Percentiles rank a stretch among this genome's conserved stretches.
Conservation (phyloP, 805 yeast species). For the Wickerhamiella sergipiensis region DNA sequence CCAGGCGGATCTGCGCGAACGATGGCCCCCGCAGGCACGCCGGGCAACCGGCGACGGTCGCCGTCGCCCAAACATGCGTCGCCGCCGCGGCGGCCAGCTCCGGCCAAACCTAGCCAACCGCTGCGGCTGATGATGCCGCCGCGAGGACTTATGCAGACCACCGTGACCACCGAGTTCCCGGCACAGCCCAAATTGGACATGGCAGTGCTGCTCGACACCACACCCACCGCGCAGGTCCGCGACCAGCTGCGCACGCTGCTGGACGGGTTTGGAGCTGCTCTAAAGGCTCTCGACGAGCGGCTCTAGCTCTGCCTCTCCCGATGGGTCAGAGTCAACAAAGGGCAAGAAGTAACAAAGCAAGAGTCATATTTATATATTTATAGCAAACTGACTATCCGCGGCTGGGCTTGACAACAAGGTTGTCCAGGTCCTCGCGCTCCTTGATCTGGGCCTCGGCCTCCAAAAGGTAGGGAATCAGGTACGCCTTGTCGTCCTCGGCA, state of each 20-base stretch:
- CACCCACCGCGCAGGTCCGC: conserved; percentile 23
- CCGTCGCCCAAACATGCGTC: conserved; percentile 8
- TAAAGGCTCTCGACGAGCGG: conserved; percentile 3
- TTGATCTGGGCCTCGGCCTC: conserved; percentile 88
- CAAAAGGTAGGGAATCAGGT: conserved; percentile 75
- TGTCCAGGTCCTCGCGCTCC: conserved; percentile 83
- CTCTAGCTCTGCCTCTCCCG: no score
- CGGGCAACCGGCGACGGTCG: conserved; percentile 7
- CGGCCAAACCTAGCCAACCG: not conserved
- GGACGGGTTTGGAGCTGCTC: conserved; percentile 18
- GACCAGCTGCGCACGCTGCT: conserved; percentile 24
- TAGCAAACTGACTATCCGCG: conserved; percentile 8
- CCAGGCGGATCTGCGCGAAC: not conserved
- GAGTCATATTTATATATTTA: not conserved
- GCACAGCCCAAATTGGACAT: conserved; percentile 24
- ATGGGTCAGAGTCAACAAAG: no score
- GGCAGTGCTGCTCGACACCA: conserved; percentile 25
- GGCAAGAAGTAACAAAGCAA: no score
- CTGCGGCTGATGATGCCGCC: conserved; percentile 7
- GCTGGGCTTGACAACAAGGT: conserved; percentile 35
- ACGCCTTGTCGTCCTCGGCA: conserved; percentile 49
- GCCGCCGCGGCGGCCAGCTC: conserved; percentile 1
- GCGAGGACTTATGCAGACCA: not conserved
- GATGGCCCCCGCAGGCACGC: not conserved
- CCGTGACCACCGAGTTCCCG: conserved; percentile 15